A percentile compares a stretch with the other conserved stretches of the same genome.
Conservation (phyloP, 441 rosid genomes). For the Raphanus hybrid region DNA sequence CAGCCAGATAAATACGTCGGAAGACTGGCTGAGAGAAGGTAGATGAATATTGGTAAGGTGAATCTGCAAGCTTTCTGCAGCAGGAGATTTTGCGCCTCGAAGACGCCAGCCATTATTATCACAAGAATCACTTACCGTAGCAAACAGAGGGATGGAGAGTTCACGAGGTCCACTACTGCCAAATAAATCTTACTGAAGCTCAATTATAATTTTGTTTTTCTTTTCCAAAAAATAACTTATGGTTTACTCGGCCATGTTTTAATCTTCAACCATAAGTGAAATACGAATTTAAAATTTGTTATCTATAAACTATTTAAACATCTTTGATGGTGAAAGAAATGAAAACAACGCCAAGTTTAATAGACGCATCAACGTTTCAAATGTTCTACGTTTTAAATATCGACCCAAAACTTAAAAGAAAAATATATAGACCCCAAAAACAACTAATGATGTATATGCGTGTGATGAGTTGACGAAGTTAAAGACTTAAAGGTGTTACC, state of each 20-base stretch:
- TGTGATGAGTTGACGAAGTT: no score
- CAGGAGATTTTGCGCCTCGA: no score
- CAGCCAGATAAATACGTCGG: no score
- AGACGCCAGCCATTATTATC: no score
- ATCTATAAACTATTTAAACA: background rate
- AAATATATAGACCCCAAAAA: background rate
- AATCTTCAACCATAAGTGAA: background rate
- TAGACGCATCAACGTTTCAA: no score
- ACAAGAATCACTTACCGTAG: no score
- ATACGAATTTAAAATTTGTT: background rate
- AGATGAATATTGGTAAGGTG: no score
- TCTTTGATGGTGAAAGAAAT: background rate
- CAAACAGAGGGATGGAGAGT: no score
- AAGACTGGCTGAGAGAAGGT: no score
- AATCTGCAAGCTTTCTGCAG: no score
- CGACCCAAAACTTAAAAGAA: background rate
- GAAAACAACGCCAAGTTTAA: background rate
- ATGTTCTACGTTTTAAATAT: background rate
- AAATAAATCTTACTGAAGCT: background rate
- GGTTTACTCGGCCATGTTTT: background rate
- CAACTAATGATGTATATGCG: background rate
- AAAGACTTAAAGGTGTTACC: no score
- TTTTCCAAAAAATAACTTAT: background rate
- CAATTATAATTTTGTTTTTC: background rate
- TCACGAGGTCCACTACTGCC: no score